Evolutionary conservation across 306 rosid species (phyloP).

Genomic region (Corylus avellana): DNA sequence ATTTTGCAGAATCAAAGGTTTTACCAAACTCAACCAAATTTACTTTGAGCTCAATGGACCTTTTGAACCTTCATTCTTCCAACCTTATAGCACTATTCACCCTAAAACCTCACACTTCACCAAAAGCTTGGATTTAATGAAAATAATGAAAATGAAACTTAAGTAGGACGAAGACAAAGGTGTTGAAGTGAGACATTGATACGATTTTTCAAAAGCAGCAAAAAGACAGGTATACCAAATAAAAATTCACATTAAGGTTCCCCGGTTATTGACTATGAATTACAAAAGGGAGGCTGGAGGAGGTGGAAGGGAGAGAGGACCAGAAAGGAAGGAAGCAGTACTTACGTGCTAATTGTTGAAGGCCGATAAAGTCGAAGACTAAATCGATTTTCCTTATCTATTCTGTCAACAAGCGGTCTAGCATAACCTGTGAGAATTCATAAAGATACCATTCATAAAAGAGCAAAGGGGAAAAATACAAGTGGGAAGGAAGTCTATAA

Average conservation of each 20-base stretch:
- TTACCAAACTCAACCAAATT: not conserved
- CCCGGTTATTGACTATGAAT: not conserved
- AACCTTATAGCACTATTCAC: not conserved
- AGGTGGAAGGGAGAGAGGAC: not conserved
- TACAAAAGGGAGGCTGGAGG: not conserved
- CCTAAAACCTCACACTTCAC: not conserved
- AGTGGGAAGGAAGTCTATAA: not conserved
- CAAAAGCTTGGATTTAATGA: not conserved
- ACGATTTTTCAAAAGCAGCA: constrained; percentile 5
- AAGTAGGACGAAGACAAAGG: not conserved
- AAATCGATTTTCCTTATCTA: constrained; percentile 66
- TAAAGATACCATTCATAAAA: not conserved
- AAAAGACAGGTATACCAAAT: not conserved
- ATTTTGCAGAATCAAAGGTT: constrained; percentile 28
- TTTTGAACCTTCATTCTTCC: not conserved
- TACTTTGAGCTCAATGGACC: not conserved
- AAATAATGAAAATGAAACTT: not conserved
- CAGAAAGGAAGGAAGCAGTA: constrained; percentile 10
- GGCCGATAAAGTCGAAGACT: constrained; percentile 80
- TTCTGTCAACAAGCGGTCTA: constrained; percentile 89
- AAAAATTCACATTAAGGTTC: not conserved
- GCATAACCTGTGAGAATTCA: constrained; percentile 69
- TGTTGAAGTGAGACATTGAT: not conserved
- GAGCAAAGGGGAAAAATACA: not conserved
- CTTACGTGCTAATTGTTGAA: constrained; percentile 86